phyloP scores from a whole-genome alignment of 2,329 filamentous ascomycete species.

The Pseudogymnoascus sp. region DNA sequence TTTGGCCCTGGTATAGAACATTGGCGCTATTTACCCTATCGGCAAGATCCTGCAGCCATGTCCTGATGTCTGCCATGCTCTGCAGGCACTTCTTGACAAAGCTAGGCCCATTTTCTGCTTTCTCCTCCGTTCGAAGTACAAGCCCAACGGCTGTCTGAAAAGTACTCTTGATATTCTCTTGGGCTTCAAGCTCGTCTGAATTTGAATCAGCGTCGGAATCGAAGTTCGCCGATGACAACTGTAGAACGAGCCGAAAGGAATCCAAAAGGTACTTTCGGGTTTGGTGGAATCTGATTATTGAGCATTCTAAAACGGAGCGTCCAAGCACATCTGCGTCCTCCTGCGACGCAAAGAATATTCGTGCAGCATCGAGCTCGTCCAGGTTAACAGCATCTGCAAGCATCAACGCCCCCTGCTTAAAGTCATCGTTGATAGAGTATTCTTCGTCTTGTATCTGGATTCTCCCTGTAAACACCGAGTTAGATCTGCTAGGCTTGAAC shows the following conservation, averaged over 20 bases:
- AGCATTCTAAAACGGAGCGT: slow-evolving; percentile 65
- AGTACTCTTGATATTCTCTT: slow-evolving; percentile 41
- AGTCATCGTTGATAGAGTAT: slow-evolving; percentile 77
- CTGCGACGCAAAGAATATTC: slow-evolving; percentile 65
- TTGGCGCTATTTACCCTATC: slow-evolving; percentile 70
- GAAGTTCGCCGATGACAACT: slow-evolving; percentile 36
- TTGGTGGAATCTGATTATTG: slow-evolving; percentile 81
- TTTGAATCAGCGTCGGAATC: slow-evolving; percentile 34
- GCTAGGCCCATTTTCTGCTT: slow-evolving; percentile 42
- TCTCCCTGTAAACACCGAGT: slow-evolving; percentile 49
- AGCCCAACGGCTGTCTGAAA: slow-evolving; percentile 47
- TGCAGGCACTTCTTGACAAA: slow-evolving; percentile 68
- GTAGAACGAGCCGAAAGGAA: slow-evolving; percentile 70
- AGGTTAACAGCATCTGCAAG: slow-evolving; percentile 83
- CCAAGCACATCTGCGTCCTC: slow-evolving; percentile 61
- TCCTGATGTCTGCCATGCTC: slow-evolving; percentile 67
- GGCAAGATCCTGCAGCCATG: slow-evolving; percentile 64
- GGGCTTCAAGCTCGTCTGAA: slow-evolving; percentile 43
- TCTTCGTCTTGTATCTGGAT: slow-evolving; percentile 63
- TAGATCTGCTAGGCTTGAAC: slow-evolving; percentile 13
- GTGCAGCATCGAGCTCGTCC: slow-evolving; percentile 78
- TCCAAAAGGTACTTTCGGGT: slow-evolving; percentile 76
- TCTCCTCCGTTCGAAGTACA: slow-evolving; percentile 38
- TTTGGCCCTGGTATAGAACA: slow-evolving; percentile 59
- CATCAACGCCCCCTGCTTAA: slow-evolving; percentile 72